A percentile compares a stretch with the other conserved stretches of the same genome.
Evolutionary conservation across 1,284 basidiomycete species (phyloP).

Genomic region (Agroathelia rolfsii): DNA sequence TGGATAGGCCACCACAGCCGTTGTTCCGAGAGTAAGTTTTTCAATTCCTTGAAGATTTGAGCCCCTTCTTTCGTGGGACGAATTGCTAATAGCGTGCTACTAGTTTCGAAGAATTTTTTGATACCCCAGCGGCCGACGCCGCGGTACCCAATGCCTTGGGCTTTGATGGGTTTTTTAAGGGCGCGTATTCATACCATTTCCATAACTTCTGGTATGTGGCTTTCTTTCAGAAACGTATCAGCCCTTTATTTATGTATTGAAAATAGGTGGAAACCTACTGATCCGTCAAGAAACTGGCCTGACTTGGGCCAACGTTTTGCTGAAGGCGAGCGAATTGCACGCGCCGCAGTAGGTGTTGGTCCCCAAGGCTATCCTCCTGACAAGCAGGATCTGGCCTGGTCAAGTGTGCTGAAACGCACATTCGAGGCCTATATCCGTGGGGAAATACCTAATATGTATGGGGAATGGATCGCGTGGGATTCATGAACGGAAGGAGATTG

Average conservation of each 20-base stretch:
- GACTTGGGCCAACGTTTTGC: conserved; percentile 39
- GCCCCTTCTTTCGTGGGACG: too few relatives aligned
- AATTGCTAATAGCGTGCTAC: background rate
- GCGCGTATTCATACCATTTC: conserved; percentile 48
- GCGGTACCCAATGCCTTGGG: conserved; percentile 38
- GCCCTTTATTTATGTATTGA: too few relatives aligned
- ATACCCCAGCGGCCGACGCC: conserved; percentile 33
- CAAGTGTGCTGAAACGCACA: conserved; percentile 40
- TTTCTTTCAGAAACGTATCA: too few relatives aligned
- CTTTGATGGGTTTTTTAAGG: conserved; percentile 46
- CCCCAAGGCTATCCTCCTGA: too few relatives aligned
- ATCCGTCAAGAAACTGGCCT: conserved; percentile 39
- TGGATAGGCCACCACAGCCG: conserved; percentile 45
- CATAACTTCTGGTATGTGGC: conserved; percentile 39
- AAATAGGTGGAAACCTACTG: conserved; percentile 41
- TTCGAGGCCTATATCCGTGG: conserved; percentile 41
- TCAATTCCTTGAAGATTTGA: too few relatives aligned
- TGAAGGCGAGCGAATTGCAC: conserved; percentile 27
- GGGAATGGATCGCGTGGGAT: conserved; percentile 23
- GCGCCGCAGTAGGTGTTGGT: conserved; percentile 2
- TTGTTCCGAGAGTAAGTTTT: conserved; percentile 38
- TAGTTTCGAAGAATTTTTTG: conserved; percentile 41
- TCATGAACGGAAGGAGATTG: too few relatives aligned
- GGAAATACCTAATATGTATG: conserved; percentile 44
- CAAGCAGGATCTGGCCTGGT: conserved; percentile 37